Base-by-base conservation (phyloP, 352 stramenopile species). In the Aphanomyces astaci region DNA sequence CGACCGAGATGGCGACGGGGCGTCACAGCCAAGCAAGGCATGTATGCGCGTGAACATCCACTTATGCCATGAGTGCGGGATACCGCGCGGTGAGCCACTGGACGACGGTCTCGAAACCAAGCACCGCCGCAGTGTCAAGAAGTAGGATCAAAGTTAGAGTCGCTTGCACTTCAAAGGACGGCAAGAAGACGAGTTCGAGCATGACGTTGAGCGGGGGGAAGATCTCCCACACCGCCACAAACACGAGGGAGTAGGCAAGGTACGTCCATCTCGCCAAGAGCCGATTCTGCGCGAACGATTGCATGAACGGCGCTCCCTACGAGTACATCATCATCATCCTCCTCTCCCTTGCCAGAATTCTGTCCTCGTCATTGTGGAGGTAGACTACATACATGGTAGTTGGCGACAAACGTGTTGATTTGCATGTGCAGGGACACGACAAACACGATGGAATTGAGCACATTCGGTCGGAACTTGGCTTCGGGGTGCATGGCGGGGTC, bases 401-500 rank as follows among this genome's bases (percentile, higher is more conserved):
- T 86, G 30, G 60, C 71, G 19, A 83, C 78, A 55, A 83, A 86
- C 28, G 76, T 83, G 32, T 74, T 86, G 55, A 86, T 54, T 51
- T 84, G 76, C 75, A 82, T 81, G 49, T 96, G 64, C 1, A 84
- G 73, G 33, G 80, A 96, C 15, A 99, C 49, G 25, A 99, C 66
- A 75, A 98, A 98, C 52, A 97, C 91, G 48, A 94, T 87, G 4
- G 86, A 95, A 75, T 98, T 99, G 59, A 99, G 77, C 0, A 95
- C 81, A 63, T 97, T 98, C 1, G 96, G 94, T 52, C 80, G 81
- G 77, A 98, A 99, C 24, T 89, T 81, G 40, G 85, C 90, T 40
- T 83, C 76, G 2, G 78, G 78, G 51, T 85, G 78, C 78, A 84
- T 82, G 30, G 73, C 57, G 10, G 94, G 80, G 27, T 88, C 79